These are phyloP conservation scores for Saccharomyces hybrid DNA, from an alignment of 1,139 yeast genomes.

Conservation along the genomic window DNA sequence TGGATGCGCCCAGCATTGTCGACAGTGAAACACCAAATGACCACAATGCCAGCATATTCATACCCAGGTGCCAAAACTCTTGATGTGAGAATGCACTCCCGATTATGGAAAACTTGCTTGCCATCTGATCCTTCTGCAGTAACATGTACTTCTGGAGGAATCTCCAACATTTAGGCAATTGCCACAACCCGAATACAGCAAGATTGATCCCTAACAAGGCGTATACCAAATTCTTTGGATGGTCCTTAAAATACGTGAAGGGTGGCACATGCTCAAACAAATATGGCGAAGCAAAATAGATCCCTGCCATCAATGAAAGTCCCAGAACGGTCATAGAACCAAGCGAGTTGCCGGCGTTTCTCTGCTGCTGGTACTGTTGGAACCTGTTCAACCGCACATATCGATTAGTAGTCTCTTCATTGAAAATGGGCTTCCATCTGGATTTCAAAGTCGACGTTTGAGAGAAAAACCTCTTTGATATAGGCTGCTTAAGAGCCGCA, in stretches of 20 bases:
- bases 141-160: constrained; percentile 57
- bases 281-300: constrained; percentile 46
- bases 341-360: constrained; percentile 17
- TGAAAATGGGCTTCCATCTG: constrained; percentile 14
- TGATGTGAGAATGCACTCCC: constrained; percentile 88
- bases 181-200: constrained; percentile 71
- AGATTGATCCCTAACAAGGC: constrained; percentile 62
- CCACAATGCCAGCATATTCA: constrained; percentile 83
- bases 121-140: constrained; percentile 48
- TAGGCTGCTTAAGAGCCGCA: constrained; percentile 4
- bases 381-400: constrained; percentile 29
- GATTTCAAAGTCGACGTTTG: constrained; percentile 9
- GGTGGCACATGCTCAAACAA: constrained; percentile 56
- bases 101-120: constrained; percentile 57
- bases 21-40: constrained; percentile 78
- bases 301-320: constrained; percentile 37
- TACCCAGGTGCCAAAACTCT: constrained; percentile 66
- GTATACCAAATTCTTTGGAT: constrained; percentile 59
- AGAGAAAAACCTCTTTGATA: constrained; percentile 10
- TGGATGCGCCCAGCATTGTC: constrained; percentile 58
- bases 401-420: constrained; percentile 14
- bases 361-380: constrained; percentile 22
- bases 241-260: constrained; percentile 42
- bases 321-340: constrained; percentile 30
- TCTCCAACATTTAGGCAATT: constrained; percentile 44